Percentiles rank a stretch among this genome's conserved stretches.
phyloP scores from a whole-genome alignment of 225 moss, liverwort and hornwort genomes.

The Sphagnum contortum region DNA sequence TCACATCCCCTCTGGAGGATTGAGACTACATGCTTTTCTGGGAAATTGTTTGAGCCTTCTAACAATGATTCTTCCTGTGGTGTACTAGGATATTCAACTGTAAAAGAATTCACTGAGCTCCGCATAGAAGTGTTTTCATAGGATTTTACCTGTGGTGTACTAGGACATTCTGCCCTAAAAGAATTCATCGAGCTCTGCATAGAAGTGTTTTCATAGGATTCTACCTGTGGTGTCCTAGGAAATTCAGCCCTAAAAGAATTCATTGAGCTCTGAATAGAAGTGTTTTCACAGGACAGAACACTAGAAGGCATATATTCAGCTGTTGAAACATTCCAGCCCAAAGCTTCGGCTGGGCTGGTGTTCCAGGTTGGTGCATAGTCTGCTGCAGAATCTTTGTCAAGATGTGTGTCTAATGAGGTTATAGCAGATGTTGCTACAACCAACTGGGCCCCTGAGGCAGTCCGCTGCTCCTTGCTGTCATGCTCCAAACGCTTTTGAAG shows the following conservation, averaged over 20 bases:
- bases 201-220: too few relatives aligned
- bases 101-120: too few relatives aligned
- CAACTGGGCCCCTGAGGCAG: slow-evolving; percentile 23
- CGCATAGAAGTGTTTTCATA: too few relatives aligned
- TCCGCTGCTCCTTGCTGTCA: slow-evolving; percentile 66
- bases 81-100: slow-evolving; percentile 3
- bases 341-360: slow-evolving; percentile 15
- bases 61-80: not conserved
- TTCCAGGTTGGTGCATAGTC: slow-evolving; percentile 27
- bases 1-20: slow-evolving; percentile 14
- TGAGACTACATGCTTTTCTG: slow-evolving; percentile 6
- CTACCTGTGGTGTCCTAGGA: slow-evolving; percentile 5
- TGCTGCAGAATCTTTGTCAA: slow-evolving; percentile 20
- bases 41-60: not conserved
- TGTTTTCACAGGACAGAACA: too few relatives aligned
- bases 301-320: not conserved
- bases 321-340: slow-evolving; percentile 4
- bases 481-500: slow-evolving; percentile 78
- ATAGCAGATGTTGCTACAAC: slow-evolving; percentile 10
- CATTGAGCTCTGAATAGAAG: too few relatives aligned
- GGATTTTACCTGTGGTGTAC: not conserved
- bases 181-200: too few relatives aligned
- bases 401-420: not conserved
- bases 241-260: not conserved
- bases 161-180: slow-evolving; percentile 1